Conservation (phyloP, 2,329 filamentous ascomycete genomes). For the Teratosphaeria epicoccoides region DNA sequence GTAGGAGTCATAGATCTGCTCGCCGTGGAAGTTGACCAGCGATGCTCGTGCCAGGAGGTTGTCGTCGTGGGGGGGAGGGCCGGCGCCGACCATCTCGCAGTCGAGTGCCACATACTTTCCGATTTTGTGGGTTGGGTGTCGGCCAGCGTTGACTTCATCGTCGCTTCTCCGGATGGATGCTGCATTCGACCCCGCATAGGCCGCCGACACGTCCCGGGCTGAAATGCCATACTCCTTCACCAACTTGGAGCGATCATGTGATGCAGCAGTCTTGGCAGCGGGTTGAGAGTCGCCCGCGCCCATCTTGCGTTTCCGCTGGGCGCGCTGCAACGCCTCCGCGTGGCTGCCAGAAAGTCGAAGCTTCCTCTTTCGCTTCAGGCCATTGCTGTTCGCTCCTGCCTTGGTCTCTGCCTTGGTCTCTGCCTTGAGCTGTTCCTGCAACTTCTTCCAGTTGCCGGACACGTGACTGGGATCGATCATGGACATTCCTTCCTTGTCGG, state of each 20-base stretch:
- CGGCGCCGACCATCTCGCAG: slow-evolving; percentile 96
- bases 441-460: slow-evolving; percentile 64
- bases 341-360: slow-evolving; percentile 5
- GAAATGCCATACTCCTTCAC: slow-evolving; percentile 39
- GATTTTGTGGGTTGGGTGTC: slow-evolving; percentile 48
- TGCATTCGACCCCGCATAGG: slow-evolving; percentile 51
- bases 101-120: slow-evolving; percentile 91
- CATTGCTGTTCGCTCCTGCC: slow-evolving; percentile 22
- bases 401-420: slow-evolving; percentile 30
- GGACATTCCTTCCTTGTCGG: not conserved
- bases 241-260: slow-evolving; percentile 31
- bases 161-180: slow-evolving; percentile 50
- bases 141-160: slow-evolving; percentile 34
- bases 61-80: slow-evolving; percentile 50
- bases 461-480: slow-evolving; percentile 28
- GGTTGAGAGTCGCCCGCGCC: slow-evolving; percentile 30
- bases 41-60: slow-evolving; percentile 78
- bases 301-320: slow-evolving; percentile 38
- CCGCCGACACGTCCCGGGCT: slow-evolving; percentile 50
- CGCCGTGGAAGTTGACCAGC: slow-evolving; percentile 85
- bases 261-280: slow-evolving; percentile 37
- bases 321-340: slow-evolving; percentile 1
- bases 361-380: slow-evolving; percentile 26
- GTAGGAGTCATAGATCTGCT: slow-evolving; percentile 88
- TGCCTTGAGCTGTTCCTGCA: slow-evolving; percentile 48